These are phyloP conservation scores for Tetramitus jugosus DNA, from an alignment of 208 protist species.

Conservation along the genomic window DNA sequence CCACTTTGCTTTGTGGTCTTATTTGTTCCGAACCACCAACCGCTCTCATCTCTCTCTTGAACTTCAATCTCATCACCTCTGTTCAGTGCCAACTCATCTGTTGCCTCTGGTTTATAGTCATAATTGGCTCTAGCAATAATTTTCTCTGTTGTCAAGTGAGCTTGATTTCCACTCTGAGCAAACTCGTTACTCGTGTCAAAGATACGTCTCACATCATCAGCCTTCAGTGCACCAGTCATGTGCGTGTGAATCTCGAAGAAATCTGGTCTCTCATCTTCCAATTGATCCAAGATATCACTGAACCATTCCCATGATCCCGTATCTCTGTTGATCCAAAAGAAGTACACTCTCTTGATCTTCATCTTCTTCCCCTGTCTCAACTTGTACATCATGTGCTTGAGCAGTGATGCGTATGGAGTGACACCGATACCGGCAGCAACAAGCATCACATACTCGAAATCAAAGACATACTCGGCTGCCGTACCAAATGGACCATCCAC, in stretches of 20 bases:
- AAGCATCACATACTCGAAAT: conserved; percentile 47
- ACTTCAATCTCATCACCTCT: not conserved
- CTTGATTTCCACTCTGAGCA: no score
- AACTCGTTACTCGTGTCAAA: not conserved
- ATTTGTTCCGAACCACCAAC: conserved; percentile 21
- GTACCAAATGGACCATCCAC: conserved; percentile 63
- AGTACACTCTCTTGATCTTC: conserved; percentile 13
- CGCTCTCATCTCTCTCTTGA: not conserved
- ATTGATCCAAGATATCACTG: not conserved
- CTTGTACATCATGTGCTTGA: conserved; percentile 48
- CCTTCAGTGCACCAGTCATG: conserved; percentile 16
- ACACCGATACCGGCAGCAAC: conserved; percentile 62
- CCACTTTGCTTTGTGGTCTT: not conserved
- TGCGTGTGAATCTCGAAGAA: conserved; percentile 21
- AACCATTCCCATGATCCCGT: conserved; percentile 23
- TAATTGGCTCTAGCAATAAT: not conserved
- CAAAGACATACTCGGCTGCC: conserved; percentile 51
- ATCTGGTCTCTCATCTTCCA: not conserved
- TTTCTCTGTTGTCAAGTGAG: not conserved
- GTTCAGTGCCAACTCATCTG: not conserved
- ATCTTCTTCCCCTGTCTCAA: not conserved
- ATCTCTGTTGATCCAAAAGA: conserved; percentile 28
- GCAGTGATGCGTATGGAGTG: conserved; percentile 55
- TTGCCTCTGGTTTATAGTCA: not conserved
- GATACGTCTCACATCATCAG: conserved; percentile 9